Evolutionary conservation across 2,329 filamentous ascomycete genomes (phyloP).

Genomic region (Pezicula radicicola): DNA sequence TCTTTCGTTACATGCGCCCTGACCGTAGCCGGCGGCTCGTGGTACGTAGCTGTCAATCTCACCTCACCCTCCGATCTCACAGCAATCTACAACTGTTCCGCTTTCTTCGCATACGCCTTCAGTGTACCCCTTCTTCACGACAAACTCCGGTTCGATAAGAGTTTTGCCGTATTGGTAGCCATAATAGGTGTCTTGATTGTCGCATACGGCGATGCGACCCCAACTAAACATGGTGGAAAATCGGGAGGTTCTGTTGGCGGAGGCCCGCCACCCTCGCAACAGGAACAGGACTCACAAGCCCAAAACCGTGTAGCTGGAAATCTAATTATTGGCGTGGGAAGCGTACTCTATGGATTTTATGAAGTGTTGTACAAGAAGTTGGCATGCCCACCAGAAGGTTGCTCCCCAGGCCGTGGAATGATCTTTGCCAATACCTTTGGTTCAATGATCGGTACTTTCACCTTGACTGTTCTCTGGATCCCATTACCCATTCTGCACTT

Average conservation of each 20-base stretch:
- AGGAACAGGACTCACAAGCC: slow-evolving; percentile 44
- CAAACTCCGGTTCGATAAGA: slow-evolving; percentile 79
- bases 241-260: slow-evolving; percentile 51
- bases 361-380: slow-evolving; percentile 94
- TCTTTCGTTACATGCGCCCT: slow-evolving; percentile 80
- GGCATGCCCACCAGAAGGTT: slow-evolving; percentile 90
- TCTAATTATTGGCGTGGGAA: slow-evolving; percentile 85
- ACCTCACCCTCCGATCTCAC: slow-evolving; percentile 93
- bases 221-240: slow-evolving; percentile 49
- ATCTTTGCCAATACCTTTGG: slow-evolving; percentile 95
- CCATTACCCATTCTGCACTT: slow-evolving; percentile 82
- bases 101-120: slow-evolving; percentile 98
- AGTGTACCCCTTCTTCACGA: slow-evolving; percentile 88
- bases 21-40: slow-evolving; percentile 86
- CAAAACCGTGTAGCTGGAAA: slow-evolving; percentile 78
- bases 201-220: slow-evolving; percentile 77
- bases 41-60: slow-evolving; percentile 93
- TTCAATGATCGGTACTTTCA: slow-evolving; percentile 82
- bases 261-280: slow-evolving; percentile 22
- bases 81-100: slow-evolving; percentile 98
- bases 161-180: slow-evolving; percentile 80
- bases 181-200: slow-evolving; percentile 91
- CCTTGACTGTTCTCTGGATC: slow-evolving; percentile 84
- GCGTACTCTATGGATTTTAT: slow-evolving; percentile 92
- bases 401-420: slow-evolving; percentile 81